These are phyloP conservation scores for Rhodotorula taiwanensis DNA, from an alignment of 768 basidiomycete genomes.

Conservation along the genomic window DNA sequence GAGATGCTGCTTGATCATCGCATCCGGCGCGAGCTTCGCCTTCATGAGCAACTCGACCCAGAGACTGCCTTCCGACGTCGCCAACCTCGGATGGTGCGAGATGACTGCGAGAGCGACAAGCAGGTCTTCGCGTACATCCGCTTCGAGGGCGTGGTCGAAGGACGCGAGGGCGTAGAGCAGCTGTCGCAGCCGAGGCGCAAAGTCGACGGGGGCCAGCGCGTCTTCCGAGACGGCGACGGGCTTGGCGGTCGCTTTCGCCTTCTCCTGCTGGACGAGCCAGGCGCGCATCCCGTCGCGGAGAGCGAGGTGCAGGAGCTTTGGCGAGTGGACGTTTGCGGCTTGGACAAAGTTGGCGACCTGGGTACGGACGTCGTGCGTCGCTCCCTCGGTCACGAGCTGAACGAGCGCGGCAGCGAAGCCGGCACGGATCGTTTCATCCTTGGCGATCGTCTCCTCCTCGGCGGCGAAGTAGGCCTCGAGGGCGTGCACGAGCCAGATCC, in stretches of 20 bases:
- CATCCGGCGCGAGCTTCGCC: slow-evolving; percentile 24
- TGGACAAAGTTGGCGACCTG: slow-evolving; percentile 50
- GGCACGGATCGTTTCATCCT: slow-evolving; percentile 53
- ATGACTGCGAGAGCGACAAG: slow-evolving; percentile 59
- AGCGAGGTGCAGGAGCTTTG: slow-evolving; percentile 53
- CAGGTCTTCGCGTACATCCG: slow-evolving; percentile 48
- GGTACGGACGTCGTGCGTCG: slow-evolving; percentile 54
- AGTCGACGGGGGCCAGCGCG: slow-evolving; percentile 46
- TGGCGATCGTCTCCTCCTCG: slow-evolving; percentile 47
- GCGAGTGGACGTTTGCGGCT: slow-evolving; percentile 46
- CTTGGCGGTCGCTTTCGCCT: slow-evolving; percentile 37
- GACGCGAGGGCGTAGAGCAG: slow-evolving; percentile 54
- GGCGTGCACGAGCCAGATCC: slow-evolving; percentile 69
- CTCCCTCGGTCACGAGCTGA: slow-evolving; percentile 60
- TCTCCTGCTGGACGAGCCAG: slow-evolving; percentile 24
- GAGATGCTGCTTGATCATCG: slow-evolving; percentile 16
- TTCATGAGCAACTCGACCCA: slow-evolving; percentile 32
- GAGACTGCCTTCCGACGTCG: slow-evolving; percentile 15
- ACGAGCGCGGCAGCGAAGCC: slow-evolving; percentile 63
- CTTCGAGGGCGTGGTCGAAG: slow-evolving; percentile 52
- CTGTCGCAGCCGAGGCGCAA: slow-evolving; percentile 48
- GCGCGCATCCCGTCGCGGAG: slow-evolving; percentile 56
- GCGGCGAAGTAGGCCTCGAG: slow-evolving; percentile 48
- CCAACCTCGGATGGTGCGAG: slow-evolving; percentile 60
- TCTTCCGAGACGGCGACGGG: slow-evolving; percentile 44